Percentiles rank a stretch among this genome's conserved stretches.
Evolutionary conservation across 148 eudicot genomes (phyloP).

Genomic region (Mesembryanthemum crystallinum): DNA sequence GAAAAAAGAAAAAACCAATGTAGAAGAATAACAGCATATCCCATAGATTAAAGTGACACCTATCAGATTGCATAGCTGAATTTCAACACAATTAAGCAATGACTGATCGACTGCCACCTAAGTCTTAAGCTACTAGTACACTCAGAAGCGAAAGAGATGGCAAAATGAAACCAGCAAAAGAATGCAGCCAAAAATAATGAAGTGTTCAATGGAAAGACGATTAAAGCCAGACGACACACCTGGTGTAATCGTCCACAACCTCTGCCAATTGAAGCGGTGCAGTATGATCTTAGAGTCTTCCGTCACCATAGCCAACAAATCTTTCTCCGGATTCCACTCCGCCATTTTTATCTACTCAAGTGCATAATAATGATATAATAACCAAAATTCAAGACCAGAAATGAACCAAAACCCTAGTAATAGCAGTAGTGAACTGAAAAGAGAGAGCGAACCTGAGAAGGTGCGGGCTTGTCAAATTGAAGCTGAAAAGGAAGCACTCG

Average conservation of each 20-base stretch:
- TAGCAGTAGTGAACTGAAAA: neutral
- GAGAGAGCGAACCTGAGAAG: slow-evolving; percentile 58
- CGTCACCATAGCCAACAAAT: slow-evolving; percentile 98
- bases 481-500: slow-evolving; percentile 88
- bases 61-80: neutral
- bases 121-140: neutral
- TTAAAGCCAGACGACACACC: slow-evolving; percentile 36
- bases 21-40: neutral
- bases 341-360: slow-evolving; percentile 63
- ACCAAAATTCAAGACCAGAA: neutral
- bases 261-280: slow-evolving; percentile 98
- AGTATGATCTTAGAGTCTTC: slow-evolving; percentile 84
- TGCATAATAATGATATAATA: neutral
- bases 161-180: neutral
- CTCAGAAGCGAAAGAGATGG: neutral
- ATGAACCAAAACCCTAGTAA: neutral
- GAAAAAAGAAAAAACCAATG: neutral
- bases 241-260: slow-evolving; percentile 85
- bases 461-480: slow-evolving; percentile 87
- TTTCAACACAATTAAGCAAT: neutral
- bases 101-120: neutral
- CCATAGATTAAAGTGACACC: neutral
- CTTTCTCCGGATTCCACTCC: slow-evolving; percentile 99
- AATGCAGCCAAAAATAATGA: neutral
- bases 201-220: neutral